phyloP scores from a whole-genome alignment of 352 stramenopile genomes.

The Phytophthora quininea region DNA sequence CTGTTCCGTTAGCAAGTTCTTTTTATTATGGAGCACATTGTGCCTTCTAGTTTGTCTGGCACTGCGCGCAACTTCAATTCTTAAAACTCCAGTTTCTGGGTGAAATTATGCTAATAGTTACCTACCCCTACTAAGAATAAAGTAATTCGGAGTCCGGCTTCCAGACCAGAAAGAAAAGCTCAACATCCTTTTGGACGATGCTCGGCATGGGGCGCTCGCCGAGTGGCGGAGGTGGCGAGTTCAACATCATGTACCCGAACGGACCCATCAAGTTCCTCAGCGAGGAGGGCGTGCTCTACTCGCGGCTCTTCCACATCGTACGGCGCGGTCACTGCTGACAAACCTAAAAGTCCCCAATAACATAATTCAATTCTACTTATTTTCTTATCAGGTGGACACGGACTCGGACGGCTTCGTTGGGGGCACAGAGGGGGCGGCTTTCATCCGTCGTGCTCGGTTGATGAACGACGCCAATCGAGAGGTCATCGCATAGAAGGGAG shows the following conservation, averaged over 20 bases:
- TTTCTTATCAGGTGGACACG: conserved; percentile 64
- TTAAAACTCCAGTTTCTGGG: not conserved
- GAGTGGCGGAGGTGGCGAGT: conserved; percentile 53
- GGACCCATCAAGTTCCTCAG: conserved; percentile 87
- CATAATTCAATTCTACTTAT: not conserved
- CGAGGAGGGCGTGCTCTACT: conserved; percentile 83
- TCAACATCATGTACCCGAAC: conserved; percentile 81
- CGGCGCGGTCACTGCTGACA: conserved; percentile 3
- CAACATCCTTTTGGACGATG: conserved; percentile 32
- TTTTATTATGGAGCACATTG: too few species aligned
- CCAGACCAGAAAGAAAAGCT: conserved; percentile 12
- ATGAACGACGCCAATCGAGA: conserved; percentile 88
- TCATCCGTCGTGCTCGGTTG: conserved; percentile 79
- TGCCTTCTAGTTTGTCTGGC: too few species aligned
- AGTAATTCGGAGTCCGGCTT: conserved; percentile 7
- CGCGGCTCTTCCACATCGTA: conserved; percentile 86
- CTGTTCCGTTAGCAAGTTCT: too few species aligned
- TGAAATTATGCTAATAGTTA: not conserved
- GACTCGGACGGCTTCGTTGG: conserved; percentile 80
- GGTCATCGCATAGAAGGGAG: conserved; percentile 29
- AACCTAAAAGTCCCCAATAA: not conserved
- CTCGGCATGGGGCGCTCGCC: conserved; percentile 33
- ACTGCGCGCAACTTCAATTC: too few species aligned
- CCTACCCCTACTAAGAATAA: conserved; percentile 4
- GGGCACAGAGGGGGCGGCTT: conserved; percentile 73